Conservation (phyloP, 805 yeast genomes). For the Kazachstania martiniae region DNA sequence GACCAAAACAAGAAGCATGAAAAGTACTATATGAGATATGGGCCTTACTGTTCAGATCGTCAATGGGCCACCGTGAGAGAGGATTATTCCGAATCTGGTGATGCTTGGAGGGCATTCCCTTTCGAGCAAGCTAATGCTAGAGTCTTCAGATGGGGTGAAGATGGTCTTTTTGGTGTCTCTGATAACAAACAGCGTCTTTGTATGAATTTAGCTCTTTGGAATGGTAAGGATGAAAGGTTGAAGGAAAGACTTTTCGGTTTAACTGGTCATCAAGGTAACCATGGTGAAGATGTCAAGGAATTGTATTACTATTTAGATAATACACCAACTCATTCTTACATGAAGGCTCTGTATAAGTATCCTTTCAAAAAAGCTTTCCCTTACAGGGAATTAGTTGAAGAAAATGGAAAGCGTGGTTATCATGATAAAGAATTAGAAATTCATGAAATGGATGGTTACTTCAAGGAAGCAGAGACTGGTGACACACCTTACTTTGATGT, state of each 20-base stretch:
- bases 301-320: constrained; percentile 77
- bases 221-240: constrained; percentile 72
- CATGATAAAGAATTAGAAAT: constrained; percentile 69
- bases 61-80: constrained; percentile 84
- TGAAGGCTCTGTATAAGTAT: constrained; percentile 84
- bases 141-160: constrained; percentile 91
- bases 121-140: constrained; percentile 76
- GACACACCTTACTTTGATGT: constrained; percentile 77
- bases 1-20: constrained; percentile 25
- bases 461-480: constrained; percentile 44
- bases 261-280: constrained; percentile 89
- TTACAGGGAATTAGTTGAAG: constrained; percentile 59
- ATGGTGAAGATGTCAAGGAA: constrained; percentile 92
- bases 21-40: constrained; percentile 80
- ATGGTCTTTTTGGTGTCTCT: constrained; percentile 82
- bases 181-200: constrained; percentile 74
- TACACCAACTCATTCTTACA: constrained; percentile 86
- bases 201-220: constrained; percentile 82
- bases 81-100: constrained; percentile 77
- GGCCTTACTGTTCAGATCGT: constrained; percentile 80
- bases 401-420: constrained; percentile 55
- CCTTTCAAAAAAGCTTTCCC: constrained; percentile 76
- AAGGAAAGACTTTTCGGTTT: constrained; percentile 83
- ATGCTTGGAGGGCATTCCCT: constrained; percentile 84
- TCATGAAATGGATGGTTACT: constrained; percentile 61